A percentile compares a stretch with the other conserved stretches of the same genome.
These are phyloP conservation scores for Mediolabrus comicus DNA, from an alignment of 108 stramenopile species.

Conservation along the genomic window DNA sequence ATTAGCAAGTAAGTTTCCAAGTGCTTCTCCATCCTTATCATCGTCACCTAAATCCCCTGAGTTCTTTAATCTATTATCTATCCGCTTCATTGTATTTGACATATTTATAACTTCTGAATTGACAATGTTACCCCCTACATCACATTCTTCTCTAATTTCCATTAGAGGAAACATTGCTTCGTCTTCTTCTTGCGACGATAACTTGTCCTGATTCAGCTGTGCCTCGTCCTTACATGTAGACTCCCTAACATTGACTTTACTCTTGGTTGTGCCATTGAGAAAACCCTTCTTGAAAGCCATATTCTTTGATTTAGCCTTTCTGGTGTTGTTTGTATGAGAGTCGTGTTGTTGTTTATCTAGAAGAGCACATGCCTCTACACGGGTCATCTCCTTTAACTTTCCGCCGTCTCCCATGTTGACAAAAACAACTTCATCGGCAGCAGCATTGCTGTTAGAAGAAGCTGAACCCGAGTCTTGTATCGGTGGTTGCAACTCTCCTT, in stretches of 20 bases:
- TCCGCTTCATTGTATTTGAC: conserved; percentile 27
- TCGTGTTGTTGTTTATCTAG: conserved; percentile 7
- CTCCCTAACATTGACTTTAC: background rate
- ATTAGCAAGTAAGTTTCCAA: conserved; percentile 21
- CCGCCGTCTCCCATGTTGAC: conserved; percentile 12
- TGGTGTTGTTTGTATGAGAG: background rate
- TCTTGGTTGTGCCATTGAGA: background rate
- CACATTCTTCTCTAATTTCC: conserved; percentile 48
- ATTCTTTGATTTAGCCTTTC: background rate
- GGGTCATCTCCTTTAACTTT: conserved; percentile 16
- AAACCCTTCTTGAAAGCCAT: background rate
- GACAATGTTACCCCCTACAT: conserved; percentile 12
- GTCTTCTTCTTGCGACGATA: background rate
- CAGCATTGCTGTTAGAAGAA: background rate
- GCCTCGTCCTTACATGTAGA: background rate
- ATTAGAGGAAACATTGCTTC: conserved; percentile 12
- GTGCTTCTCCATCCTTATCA: background rate
- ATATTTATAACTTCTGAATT: conserved; percentile 37
- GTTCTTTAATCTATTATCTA: conserved; percentile 27
- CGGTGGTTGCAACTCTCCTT: conserved; percentile 32
- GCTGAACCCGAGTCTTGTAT: background rate
- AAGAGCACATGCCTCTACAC: conserved; percentile 14
- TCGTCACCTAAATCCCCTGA: background rate
- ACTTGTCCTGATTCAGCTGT: background rate
- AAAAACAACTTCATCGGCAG: conserved; percentile 6